Percentiles rank a stretch among this genome's conserved stretches.
Conservation (phyloP, 345 rosid genomes). For the Syzygium aqueum region DNA sequence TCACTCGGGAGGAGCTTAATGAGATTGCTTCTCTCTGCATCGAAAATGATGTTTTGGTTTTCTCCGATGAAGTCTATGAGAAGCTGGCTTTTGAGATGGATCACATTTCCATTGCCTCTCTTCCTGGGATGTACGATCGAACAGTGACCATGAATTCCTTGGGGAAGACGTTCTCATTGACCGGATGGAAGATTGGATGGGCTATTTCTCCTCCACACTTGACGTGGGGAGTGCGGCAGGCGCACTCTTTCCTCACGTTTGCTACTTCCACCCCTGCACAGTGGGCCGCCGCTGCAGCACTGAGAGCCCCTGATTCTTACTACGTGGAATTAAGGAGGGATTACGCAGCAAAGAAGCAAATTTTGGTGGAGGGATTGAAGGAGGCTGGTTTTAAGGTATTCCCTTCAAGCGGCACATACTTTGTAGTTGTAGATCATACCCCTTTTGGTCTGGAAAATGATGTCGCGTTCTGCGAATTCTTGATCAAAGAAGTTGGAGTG, state of each 20-base stretch:
- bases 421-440: slow-evolving; percentile 84
- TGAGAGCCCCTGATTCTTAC: slow-evolving; percentile 74
- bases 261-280: slow-evolving; percentile 86
- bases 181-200: slow-evolving; percentile 99
- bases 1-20: slow-evolving; percentile 62
- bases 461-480: slow-evolving; percentile 76
- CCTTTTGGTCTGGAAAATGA: slow-evolving; percentile 76
- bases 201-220: slow-evolving; percentile 84
- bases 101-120: slow-evolving; percentile 85
- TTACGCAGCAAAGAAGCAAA: slow-evolving; percentile 67
- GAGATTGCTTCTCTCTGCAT: slow-evolving; percentile 68
- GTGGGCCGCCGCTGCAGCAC: slow-evolving; percentile 63
- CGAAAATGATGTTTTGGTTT: slow-evolving; percentile 78
- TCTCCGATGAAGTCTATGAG: slow-evolving; percentile 87
- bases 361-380: slow-evolving; percentile 72
- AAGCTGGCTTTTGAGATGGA: slow-evolving; percentile 89
- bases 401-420: slow-evolving; percentile 94
- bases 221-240: slow-evolving; percentile 89
- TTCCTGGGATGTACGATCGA: slow-evolving; percentile 88
- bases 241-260: slow-evolving; percentile 85
- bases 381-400: slow-evolving; percentile 83
- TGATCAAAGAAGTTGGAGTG: slow-evolving; percentile 92
- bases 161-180: slow-evolving; percentile 90
- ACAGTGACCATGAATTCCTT: slow-evolving; percentile 88
- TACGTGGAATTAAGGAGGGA: slow-evolving; percentile 67